A percentile compares a stretch with the other conserved stretches of the same genome.
phyloP scores from a whole-genome alignment of 2,329 filamentous ascomycete genomes.

The Sarocladium brachiariae region DNA sequence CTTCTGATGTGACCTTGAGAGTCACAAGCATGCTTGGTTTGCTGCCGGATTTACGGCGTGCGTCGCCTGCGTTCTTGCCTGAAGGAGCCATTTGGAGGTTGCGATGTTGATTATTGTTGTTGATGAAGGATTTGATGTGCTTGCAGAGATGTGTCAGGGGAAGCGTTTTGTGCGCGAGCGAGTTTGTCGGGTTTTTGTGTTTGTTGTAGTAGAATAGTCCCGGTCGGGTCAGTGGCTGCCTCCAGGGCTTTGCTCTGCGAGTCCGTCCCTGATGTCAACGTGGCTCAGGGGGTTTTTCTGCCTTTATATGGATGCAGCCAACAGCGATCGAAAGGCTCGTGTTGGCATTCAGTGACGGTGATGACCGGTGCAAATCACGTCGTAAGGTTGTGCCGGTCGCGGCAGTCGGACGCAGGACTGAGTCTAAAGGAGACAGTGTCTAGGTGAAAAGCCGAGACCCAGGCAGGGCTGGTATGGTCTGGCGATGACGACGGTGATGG shows the following conservation, averaged over 20 bases:
- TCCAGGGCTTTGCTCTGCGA: background rate
- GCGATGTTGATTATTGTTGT: background rate
- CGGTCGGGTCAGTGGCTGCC: background rate
- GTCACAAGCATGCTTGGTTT: conserved; percentile 39
- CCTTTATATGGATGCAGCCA: background rate
- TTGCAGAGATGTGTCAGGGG: background rate
- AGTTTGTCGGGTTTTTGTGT: too few species aligned
- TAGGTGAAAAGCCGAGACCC: background rate
- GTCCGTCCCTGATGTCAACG: background rate
- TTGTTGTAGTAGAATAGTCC: background rate
- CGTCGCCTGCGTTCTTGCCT: conserved; percentile 25
- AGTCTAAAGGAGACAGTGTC: background rate
- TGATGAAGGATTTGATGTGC: background rate
- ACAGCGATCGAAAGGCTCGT: background rate
- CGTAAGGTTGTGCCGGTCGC: conserved; percentile 6
- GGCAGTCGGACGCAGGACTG: background rate
- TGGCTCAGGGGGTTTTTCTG: background rate
- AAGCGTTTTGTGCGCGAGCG: background rate
- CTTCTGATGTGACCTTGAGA: conserved; percentile 43
- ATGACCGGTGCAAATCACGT: background rate
- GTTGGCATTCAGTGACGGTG: background rate
- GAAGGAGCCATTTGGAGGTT: conserved; percentile 25
- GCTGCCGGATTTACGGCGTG: conserved; percentile 30
- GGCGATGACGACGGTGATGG: conserved; percentile 6
- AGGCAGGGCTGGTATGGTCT: background rate